Base-by-base conservation (phyloP, 2,329 filamentous ascomycete species). In the Talaromyces pinophilus region DNA sequence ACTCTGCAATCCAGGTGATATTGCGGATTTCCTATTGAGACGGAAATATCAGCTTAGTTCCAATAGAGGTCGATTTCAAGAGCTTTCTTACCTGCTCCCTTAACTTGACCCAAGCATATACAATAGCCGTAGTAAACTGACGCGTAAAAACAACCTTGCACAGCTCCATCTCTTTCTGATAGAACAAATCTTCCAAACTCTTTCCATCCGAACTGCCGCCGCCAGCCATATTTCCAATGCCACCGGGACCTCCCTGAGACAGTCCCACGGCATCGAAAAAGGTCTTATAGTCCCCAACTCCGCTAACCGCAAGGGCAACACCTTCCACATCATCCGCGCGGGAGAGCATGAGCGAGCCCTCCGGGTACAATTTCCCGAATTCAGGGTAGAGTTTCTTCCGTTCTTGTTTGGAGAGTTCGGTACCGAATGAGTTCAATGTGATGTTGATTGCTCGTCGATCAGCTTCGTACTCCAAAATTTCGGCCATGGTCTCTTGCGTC, bases 81-180 rank as follows among this genome's bases (percentile, higher is more conserved):
- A 10, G 15, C 22, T 22, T 59, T 78, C 89, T 78, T 81, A 97
- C 94, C 88, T 99, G 95, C 81, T 99, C 95, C 78, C 93, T 88
- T 75, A 99, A 83, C 84, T 96, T 97, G 67, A 99, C 92, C 95
- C 95, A 99, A 19, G 93, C 93, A 77, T 98, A 99, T 61, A 99
- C 92, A 71, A 98, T 92, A 42, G 92, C 91, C 73, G 92, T 93
- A 15, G 93, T 96, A 79, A 99, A 99, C 78, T 99, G 95, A 72
- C 92, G 87, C 5, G 95, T 99, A 77, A 99, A 99, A 8, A 93
- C 92, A 68, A 90, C 82, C 85, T 99, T 99, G 65, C 92, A 94
- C 70, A 98, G 90, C 78, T 99, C 93, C 95, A 98, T 98, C 82
- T 99, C 95, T 82, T 97, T 98, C 80, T 97, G 92, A 79, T 99